phyloP scores from a whole-genome alignment of 2,329 filamentous ascomycete genomes.

The Pezicula rhizophila region DNA sequence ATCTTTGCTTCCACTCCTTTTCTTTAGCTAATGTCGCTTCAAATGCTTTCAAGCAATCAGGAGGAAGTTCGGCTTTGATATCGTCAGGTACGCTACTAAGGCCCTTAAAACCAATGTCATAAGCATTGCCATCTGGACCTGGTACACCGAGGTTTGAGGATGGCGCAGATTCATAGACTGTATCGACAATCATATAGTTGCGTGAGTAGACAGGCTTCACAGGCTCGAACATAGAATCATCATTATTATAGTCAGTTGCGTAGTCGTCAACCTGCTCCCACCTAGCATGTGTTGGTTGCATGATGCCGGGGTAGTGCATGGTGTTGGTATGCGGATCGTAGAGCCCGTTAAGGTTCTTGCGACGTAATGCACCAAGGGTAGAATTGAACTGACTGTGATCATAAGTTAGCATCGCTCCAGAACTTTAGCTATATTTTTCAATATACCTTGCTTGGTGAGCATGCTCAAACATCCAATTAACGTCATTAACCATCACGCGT shows the following conservation, averaged over 20 bases:
- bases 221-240: conserved; percentile 40
- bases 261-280: conserved; percentile 63
- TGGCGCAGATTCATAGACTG: conserved; percentile 50
- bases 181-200: conserved; percentile 59
- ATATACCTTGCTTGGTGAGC: conserved; percentile 80
- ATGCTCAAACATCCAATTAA: conserved; percentile 96
- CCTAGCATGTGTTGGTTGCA: conserved; percentile 82
- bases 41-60: conserved; percentile 68
- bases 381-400: conserved; percentile 73
- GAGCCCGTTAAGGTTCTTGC: conserved; percentile 62
- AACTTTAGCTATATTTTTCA: background rate
- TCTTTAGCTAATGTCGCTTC: conserved; percentile 61
- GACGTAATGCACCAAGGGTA: conserved; percentile 59
- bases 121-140: conserved; percentile 46
- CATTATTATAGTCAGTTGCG: conserved; percentile 11
- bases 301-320: conserved; percentile 80
- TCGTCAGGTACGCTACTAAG: conserved; percentile 60
- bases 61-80: conserved; percentile 58
- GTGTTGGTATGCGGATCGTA: conserved; percentile 94
- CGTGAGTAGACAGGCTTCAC: conserved; percentile 52
- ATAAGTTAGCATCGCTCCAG: background rate
- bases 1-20: conserved; percentile 64
- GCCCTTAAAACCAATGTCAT: conserved; percentile 46
- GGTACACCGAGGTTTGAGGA: conserved; percentile 49
- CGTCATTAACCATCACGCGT: conserved; percentile 81